Conservation (phyloP, 768 basidiomycete species). For the Auricularia sp. region DNA sequence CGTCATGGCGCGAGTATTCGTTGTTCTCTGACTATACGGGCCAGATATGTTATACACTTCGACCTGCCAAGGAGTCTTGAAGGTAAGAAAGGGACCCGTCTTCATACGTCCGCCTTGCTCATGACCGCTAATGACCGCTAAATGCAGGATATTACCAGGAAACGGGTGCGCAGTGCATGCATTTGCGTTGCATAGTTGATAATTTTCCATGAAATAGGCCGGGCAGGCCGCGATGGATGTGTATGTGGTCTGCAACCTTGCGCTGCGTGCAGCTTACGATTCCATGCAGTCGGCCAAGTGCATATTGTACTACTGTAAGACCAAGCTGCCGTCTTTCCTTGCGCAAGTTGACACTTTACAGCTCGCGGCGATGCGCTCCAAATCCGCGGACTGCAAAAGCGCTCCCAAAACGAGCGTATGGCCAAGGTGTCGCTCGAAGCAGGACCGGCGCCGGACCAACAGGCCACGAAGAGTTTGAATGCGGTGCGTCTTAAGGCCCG, state of each 20-base stretch:
- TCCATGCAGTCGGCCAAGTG: constrained; percentile 61
- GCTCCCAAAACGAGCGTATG: too few relatives aligned
- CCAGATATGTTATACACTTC: constrained; percentile 48
- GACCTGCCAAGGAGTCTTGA: constrained; percentile 79
- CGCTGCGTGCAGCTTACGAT: constrained; percentile 1
- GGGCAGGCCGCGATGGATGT: constrained; percentile 68
- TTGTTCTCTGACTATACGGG: too few relatives aligned
- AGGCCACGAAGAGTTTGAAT: constrained; percentile 22
- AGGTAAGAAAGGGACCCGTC: constrained; percentile 32
- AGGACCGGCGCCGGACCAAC: too few relatives aligned
- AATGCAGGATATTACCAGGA: constrained; percentile 74
- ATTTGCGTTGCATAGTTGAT: constrained; percentile 2
- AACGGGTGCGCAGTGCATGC: constrained; percentile 42
- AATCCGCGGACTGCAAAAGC: too few relatives aligned
- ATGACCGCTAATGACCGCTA: constrained; percentile 5
- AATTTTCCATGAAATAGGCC: constrained; percentile 31
- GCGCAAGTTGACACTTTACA: constrained; percentile 18
- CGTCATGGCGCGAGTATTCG: not conserved
- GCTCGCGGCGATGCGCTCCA: constrained; percentile 60
- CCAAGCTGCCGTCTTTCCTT: too few relatives aligned
- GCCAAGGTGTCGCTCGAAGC: too few relatives aligned
- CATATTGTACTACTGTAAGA: constrained; percentile 70
- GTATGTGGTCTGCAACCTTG: constrained; percentile 30
- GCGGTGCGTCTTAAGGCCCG: constrained; percentile 32
- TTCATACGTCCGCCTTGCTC: not conserved